Conservation (phyloP, 495 filamentous ascomycete genomes). For the Annulohypoxylon moriforme region DNA sequence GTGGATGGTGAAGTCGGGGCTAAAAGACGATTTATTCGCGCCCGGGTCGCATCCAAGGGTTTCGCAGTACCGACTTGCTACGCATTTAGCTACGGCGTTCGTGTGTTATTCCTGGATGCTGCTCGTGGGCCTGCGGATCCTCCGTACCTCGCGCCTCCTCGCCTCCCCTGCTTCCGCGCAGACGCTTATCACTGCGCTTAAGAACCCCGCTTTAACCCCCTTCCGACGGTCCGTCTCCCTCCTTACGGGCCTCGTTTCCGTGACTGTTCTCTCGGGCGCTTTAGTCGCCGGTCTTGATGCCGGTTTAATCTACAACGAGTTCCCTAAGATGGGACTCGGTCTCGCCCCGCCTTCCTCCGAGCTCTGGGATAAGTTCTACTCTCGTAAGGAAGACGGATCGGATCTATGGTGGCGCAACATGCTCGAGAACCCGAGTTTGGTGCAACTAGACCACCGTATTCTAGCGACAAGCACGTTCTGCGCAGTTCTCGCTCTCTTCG, state of each 20-base stretch:
- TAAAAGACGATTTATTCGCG: constrained; percentile 94
- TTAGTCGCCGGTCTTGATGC: constrained; percentile 96
- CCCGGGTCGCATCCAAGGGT: constrained; percentile 91
- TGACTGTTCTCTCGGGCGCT: constrained; percentile 90
- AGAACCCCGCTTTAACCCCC: constrained; percentile 70
- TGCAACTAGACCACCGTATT: constrained; percentile 95
- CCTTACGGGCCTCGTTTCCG: constrained; percentile 83
- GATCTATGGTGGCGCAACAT: constrained; percentile 97
- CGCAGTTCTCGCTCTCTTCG: constrained; percentile 78
- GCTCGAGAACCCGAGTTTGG: constrained; percentile 94
- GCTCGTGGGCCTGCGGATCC: constrained; percentile 85
- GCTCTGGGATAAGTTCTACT: constrained; percentile 87
- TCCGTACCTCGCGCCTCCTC: constrained; percentile 78
- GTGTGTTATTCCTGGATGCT: constrained; percentile 93
- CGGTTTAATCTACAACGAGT: constrained; percentile 97
- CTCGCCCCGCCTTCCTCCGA: constrained; percentile 83
- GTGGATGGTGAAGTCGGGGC: constrained; percentile 99
- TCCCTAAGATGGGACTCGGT: constrained; percentile 91
- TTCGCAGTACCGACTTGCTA: constrained; percentile 89
- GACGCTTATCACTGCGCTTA: constrained; percentile 67
- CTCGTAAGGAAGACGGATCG: constrained; percentile 74
- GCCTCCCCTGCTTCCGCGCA: constrained; percentile 67
- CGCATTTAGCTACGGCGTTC: constrained; percentile 91
- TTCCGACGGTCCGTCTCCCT: constrained; percentile 79
- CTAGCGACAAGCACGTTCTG: constrained; percentile 90